phyloP scores from a whole-genome alignment of 306 rosid species.

The Mimosa bimucronata region DNA sequence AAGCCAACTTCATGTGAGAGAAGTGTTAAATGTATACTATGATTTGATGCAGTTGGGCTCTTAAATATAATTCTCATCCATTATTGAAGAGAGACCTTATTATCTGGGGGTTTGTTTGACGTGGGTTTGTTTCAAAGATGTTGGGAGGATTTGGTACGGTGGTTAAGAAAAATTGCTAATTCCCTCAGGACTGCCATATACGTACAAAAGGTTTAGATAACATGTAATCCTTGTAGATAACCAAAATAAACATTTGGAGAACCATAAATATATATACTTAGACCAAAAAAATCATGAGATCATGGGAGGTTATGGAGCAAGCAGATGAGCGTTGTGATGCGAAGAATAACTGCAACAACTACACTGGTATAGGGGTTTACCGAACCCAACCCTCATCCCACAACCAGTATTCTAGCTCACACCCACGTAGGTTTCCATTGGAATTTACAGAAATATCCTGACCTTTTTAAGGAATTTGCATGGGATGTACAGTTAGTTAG shows the following conservation, averaged over 20 bases:
- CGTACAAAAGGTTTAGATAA: slow-evolving; percentile 28
- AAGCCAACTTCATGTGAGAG: neutral
- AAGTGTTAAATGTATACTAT: neutral
- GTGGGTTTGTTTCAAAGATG: slow-evolving; percentile 34
- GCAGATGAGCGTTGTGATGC: slow-evolving; percentile 32
- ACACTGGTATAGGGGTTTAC: slow-evolving; percentile 51
- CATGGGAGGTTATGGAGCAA: slow-evolving; percentile 13
- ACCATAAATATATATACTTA: neutral
- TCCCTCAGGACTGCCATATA: slow-evolving; percentile 29
- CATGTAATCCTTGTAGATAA: slow-evolving; percentile 12
- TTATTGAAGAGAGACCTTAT: neutral
- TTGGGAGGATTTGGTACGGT: slow-evolving; percentile 52
- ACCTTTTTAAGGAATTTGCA: neutral
- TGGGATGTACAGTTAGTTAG: neutral
- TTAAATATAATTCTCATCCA: neutral
- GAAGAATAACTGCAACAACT: slow-evolving; percentile 49
- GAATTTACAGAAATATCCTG: slow-evolving; percentile 30
- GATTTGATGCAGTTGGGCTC: neutral
- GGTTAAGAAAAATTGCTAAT: slow-evolving; percentile 51
- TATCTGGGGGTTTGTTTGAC: neutral
- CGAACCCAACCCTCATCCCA: slow-evolving; percentile 38
- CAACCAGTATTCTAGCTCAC: slow-evolving; percentile 1
- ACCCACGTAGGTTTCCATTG: slow-evolving; percentile 24
- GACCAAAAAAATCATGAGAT: slow-evolving; percentile 9
- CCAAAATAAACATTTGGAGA: slow-evolving; percentile 7